Conservation (phyloP, 345 rosid genomes). For the Eucalyptus regnans region DNA sequence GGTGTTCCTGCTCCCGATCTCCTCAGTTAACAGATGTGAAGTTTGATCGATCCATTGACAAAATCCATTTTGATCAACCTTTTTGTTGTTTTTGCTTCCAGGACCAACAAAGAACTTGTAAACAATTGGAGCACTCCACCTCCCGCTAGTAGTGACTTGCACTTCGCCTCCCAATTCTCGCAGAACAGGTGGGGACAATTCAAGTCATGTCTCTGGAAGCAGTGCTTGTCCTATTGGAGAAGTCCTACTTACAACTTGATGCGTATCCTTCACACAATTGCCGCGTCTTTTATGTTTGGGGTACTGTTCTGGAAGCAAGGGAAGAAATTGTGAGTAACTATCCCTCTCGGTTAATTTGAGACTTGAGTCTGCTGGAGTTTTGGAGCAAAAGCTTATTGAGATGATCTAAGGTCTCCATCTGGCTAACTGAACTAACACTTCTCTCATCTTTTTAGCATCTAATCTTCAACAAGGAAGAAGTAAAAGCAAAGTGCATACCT, state of each 20-base stretch:
- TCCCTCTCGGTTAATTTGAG: neutral
- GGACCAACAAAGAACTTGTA: slow-evolving; percentile 37
- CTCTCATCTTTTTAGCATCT: neutral
- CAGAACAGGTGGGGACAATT: slow-evolving; percentile 67
- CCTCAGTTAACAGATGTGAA: neutral
- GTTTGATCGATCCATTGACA: neutral
- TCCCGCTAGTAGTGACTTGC: slow-evolving; percentile 33
- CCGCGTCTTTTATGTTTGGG: slow-evolving; percentile 44
- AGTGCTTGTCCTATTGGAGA: slow-evolving; percentile 68
- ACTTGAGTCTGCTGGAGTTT: neutral
- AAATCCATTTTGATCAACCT: neutral
- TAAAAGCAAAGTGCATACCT: neutral
- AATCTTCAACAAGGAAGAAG: neutral
- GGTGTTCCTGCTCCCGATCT: neutral
- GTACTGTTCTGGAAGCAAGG: slow-evolving; percentile 69
- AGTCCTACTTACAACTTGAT: slow-evolving; percentile 62
- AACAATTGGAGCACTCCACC: slow-evolving; percentile 31
- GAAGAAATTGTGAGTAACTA: slow-evolving; percentile 36
- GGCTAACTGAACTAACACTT: neutral
- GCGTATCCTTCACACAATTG: slow-evolving; percentile 18
- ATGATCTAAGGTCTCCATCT: neutral
- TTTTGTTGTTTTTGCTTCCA: neutral
- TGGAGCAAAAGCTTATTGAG: neutral
- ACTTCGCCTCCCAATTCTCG: slow-evolving; percentile 38
- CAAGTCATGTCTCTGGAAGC: slow-evolving; percentile 73